A percentile compares a stretch with the other conserved stretches of the same genome.
These are phyloP conservation scores for Dryadomyces quercivorus DNA, from an alignment of 2,329 filamentous ascomycete genomes.

Conservation along the genomic window DNA sequence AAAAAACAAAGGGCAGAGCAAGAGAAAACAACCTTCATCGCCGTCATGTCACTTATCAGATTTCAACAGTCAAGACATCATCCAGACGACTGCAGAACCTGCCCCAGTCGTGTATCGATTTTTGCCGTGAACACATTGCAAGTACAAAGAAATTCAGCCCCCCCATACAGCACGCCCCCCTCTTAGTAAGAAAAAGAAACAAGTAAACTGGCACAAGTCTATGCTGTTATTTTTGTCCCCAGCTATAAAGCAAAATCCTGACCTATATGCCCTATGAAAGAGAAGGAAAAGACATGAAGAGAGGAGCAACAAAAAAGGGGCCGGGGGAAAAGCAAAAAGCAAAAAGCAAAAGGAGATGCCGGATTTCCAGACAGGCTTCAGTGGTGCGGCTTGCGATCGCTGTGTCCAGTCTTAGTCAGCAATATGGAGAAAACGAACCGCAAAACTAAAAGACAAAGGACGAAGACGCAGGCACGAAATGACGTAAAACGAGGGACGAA, in stretches of 20 bases:
- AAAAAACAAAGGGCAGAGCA: no score
- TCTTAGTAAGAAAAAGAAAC: background rate
- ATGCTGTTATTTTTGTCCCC: background rate
- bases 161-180: background rate
- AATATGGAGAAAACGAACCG: background rate
- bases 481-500: background rate
- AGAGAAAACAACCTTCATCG: no score
- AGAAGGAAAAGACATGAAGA: background rate
- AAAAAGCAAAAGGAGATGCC: background rate
- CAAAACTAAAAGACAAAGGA: background rate
- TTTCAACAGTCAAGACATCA: background rate
- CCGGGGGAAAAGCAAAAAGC: background rate
- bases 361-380: background rate
- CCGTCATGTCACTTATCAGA: no score
- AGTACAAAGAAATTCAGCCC: background rate
- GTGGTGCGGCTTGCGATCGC: background rate
- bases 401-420: background rate
- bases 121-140: background rate
- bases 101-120: background rate
- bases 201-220: constrained; percentile 1
- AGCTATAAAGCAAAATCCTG: background rate
- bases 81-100: background rate
- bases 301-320: background rate
- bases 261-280: background rate
- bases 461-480: background rate